Conservation (phyloP, 129 eudicot species). For the Silybum marianum region DNA sequence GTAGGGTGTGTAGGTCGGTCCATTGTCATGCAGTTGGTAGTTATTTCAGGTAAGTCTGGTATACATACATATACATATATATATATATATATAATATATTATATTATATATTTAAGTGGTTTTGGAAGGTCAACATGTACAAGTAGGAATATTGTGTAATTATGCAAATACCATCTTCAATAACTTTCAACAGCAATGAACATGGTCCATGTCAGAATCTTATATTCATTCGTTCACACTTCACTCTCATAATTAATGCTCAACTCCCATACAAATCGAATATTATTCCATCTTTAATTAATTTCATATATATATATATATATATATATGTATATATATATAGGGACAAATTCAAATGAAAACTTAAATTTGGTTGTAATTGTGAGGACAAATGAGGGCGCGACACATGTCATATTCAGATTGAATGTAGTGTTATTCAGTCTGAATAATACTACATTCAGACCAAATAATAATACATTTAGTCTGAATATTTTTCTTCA, state of each 20-base stretch:
- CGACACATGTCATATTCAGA: no score
- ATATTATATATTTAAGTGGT: neutral
- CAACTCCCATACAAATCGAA: neutral
- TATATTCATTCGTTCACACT: neutral
- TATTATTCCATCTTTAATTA: neutral
- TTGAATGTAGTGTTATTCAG: no score
- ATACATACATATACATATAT: neutral
- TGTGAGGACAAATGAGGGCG: no score
- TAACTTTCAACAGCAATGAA: constrained; percentile 6
- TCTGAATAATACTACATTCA: no score
- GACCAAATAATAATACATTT: no score
- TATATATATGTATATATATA: no score
- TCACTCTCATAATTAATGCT: constrained; percentile 20
- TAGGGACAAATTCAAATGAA: no score
- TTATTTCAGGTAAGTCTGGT: constrained; percentile 40
- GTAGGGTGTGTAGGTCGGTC: constrained; percentile 31
- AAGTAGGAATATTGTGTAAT: constrained; percentile 29
- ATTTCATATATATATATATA: neutral
- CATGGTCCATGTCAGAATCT: constrained; percentile 31
- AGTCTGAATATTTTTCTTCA: no score
- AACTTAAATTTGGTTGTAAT: no score
- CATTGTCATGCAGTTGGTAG: constrained; percentile 34
- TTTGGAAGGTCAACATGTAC: constrained; percentile 24
- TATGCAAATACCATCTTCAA: constrained; percentile 13
- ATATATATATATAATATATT: neutral